Evolutionary conservation across 257 asterid species (phyloP), one percentile per base, ranked within the genome.

Genomic region (Nicotiana otophora): DNA sequence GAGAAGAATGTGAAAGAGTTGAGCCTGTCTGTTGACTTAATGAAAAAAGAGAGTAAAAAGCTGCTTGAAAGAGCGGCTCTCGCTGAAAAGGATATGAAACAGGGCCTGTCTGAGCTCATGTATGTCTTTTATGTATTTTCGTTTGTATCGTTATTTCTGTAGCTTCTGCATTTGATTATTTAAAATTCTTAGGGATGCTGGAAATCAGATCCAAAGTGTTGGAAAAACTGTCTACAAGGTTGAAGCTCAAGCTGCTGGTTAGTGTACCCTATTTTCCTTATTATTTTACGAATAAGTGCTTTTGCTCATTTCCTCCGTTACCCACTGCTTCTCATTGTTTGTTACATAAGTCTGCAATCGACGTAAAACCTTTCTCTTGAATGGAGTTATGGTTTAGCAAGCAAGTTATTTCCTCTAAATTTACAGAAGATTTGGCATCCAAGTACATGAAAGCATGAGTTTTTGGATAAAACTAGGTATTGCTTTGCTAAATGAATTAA

Each of bases 31-130:
- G 92, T 92, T 77, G 97, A 87, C 82, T 84, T 94, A 69, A 89
- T 94, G 98, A 96, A 91, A 90, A 94, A 92, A 76, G 99, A 96
- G 90, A 92, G 98, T 88, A 81, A 78, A 82, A 96, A 96, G 81
- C 88, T 96, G 61, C 90, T 96, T 83, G 93, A 96, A 89, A 91
- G 99, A 89, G 91, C 94, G 33, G 88, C 90, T 46, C 93, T 94
- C 57, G 99, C 99, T 85, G 97, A 92, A 86, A 93, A 62, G 82
- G 99, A 94, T 80, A 93, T 96, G 99, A 84, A 82, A 78, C 89
- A 83, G 61, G 98, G 99, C 84, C 92, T 85, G 86, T 86, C 88
- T 81, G 87, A 92, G 77, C 92, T 94, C 86, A 89, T 61, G 99
- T 96, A 91, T 64, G 82, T 78, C 15, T 60, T 42, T 28, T 76